A percentile compares a stretch with the other conserved stretches of the same genome.
These are phyloP conservation scores for Colletotrichum sidae DNA, from an alignment of 2,329 filamentous ascomycete genomes.

Conservation along the genomic window DNA sequence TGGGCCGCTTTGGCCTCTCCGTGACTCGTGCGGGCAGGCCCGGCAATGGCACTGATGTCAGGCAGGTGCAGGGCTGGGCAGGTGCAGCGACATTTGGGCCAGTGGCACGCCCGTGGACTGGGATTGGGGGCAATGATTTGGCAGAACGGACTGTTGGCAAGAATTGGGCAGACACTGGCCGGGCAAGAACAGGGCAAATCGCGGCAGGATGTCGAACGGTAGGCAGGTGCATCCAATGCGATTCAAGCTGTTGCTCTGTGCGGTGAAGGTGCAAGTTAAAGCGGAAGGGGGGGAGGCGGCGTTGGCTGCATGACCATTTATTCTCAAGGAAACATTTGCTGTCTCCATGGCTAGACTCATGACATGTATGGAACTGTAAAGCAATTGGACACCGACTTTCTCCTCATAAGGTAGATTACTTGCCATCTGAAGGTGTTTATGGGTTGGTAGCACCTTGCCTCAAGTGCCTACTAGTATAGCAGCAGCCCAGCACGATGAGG, in stretches of 20 bases:
- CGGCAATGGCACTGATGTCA: too few relatives aligned
- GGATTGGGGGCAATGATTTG: neutral
- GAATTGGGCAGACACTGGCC: neutral
- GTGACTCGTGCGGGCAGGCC: constrained; percentile 12
- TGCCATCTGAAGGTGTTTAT: too few relatives aligned
- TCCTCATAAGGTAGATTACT: too few relatives aligned
- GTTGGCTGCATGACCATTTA: too few relatives aligned
- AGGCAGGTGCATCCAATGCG: constrained; percentile 27
- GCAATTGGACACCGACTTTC: too few relatives aligned
- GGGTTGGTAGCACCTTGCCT: too few relatives aligned
- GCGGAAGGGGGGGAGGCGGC: neutral
- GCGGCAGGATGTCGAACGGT: constrained; percentile 11
- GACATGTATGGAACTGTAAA: too few relatives aligned
- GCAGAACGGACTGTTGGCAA: neutral
- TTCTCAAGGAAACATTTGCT: too few relatives aligned
- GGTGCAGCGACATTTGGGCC: constrained; percentile 10
- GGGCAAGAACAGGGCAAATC: neutral
- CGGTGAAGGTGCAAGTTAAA: constrained; percentile 11
- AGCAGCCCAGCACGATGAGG: too few relatives aligned
- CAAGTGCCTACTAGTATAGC: too few relatives aligned
- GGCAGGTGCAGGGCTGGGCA: neutral
- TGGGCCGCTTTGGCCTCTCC: neutral
- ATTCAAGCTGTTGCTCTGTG: constrained; percentile 30
- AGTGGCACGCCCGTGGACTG: neutral
- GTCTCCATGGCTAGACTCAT: too few relatives aligned